These are phyloP conservation scores for Aspergillus funiculosus DNA, from an alignment of 495 filamentous ascomycete species.

Conservation along the genomic window DNA sequence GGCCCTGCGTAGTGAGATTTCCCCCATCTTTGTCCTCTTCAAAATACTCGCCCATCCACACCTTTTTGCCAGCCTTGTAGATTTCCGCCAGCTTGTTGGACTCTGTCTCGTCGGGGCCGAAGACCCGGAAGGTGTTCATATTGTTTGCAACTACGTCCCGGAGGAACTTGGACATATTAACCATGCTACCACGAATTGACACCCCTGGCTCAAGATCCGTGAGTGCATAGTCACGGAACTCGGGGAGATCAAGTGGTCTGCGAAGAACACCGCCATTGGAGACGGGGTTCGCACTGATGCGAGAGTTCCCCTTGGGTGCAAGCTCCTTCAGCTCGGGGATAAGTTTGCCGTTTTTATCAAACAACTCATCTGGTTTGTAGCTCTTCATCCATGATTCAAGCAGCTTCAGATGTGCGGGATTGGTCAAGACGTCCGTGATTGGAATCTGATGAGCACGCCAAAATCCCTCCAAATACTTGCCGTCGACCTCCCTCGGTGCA, in stretches of 20 bases:
- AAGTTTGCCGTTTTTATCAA: constrained; percentile 53
- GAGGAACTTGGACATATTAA: constrained; percentile 57
- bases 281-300: constrained; percentile 69
- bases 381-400: constrained; percentile 66
- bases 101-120: constrained; percentile 71
- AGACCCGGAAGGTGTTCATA: constrained; percentile 58
- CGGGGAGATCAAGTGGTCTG: constrained; percentile 56
- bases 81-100: constrained; percentile 66
- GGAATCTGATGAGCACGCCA: constrained; percentile 71
- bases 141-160: constrained; percentile 58
- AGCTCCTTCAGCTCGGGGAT: constrained; percentile 54
- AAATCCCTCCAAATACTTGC: constrained; percentile 60
- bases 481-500: constrained; percentile 57
- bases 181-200: constrained; percentile 52
- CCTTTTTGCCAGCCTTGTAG: constrained; percentile 66
- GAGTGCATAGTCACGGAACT: constrained; percentile 58
- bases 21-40: constrained; percentile 64
- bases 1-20: constrained; percentile 56
- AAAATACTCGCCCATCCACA: constrained; percentile 71
- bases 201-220: constrained; percentile 48
- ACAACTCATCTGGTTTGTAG: constrained; percentile 62
- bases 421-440: constrained; percentile 56
- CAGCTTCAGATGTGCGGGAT: constrained; percentile 53
- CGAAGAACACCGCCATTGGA: constrained; percentile 60
- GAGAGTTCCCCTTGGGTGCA: constrained; percentile 52